These are phyloP conservation scores for Botryotinia convoluta DNA, from an alignment of 2,329 filamentous ascomycete genomes.

Conservation along the genomic window DNA sequence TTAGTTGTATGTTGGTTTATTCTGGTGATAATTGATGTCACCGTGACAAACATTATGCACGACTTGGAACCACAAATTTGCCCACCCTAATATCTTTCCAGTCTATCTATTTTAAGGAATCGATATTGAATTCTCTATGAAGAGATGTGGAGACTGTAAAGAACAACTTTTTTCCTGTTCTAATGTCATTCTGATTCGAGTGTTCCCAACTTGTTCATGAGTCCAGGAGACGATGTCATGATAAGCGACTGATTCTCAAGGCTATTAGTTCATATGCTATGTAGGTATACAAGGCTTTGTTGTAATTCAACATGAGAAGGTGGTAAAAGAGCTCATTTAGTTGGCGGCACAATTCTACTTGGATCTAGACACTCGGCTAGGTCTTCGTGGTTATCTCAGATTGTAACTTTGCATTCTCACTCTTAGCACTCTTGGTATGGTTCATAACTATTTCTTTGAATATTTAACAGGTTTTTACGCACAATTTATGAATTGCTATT, in stretches of 20 bases:
- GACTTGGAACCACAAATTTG: not conserved
- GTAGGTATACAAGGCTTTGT: not conserved
- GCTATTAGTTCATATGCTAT: not conserved
- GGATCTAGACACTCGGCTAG: not conserved
- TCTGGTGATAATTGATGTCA: not conserved
- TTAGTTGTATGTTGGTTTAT: not conserved
- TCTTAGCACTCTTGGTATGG: not conserved
- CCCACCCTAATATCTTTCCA: rapidly evolving
- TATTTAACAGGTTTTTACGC: rapidly evolving
- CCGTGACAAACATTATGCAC: not conserved
- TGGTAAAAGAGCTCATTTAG: rapidly evolving
- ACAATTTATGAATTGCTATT: not conserved
- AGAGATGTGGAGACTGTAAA: not conserved
- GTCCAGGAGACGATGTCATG: not conserved
- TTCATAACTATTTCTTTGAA: not conserved
- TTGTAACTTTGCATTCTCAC: not conserved
- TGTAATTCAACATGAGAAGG: not conserved
- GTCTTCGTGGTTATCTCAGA: not conserved
- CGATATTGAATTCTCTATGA: not conserved
- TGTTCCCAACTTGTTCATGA: not conserved
- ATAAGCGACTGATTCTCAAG: not conserved
- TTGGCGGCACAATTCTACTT: rapidly evolving
- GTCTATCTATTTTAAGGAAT: too few species aligned
- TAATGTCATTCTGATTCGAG: not conserved
- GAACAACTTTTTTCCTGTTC: not conserved